phyloP scores from a whole-genome alignment of 2,329 filamentous ascomycete species.

The Arthroderma sp. region DNA sequence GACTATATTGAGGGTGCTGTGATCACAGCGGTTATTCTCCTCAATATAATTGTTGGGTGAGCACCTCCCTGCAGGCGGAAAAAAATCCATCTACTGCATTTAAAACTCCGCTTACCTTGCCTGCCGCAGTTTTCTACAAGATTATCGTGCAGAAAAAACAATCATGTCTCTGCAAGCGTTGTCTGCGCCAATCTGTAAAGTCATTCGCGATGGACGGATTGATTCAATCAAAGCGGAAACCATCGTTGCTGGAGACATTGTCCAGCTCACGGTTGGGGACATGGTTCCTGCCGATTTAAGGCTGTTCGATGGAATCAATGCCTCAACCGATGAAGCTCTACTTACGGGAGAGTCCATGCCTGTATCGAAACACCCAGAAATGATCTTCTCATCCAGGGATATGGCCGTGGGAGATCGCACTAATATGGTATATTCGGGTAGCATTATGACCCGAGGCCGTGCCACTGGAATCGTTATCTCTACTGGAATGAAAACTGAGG shows the following conservation, averaged over 20 bases:
- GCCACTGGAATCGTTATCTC: slow-evolving; percentile 47
- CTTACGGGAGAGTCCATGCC: slow-evolving; percentile 51
- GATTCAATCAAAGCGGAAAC: slow-evolving; percentile 41
- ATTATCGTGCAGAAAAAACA: slow-evolving; percentile 41
- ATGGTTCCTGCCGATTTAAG: slow-evolving; percentile 38
- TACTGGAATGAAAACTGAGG: slow-evolving; percentile 50
- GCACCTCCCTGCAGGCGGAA: slow-evolving; percentile 3
- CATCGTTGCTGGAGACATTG: slow-evolving; percentile 46
- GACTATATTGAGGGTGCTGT: slow-evolving; percentile 48
- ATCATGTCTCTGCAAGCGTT: slow-evolving; percentile 40
- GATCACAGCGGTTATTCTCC: slow-evolving; percentile 44
- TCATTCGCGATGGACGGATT: slow-evolving; percentile 38
- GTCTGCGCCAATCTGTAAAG: slow-evolving; percentile 37
- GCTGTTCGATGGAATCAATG: slow-evolving; percentile 45
- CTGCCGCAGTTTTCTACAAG: slow-evolving; percentile 36
- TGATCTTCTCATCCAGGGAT: slow-evolving; percentile 30
- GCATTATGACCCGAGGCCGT: slow-evolving; percentile 48
- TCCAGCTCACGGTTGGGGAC: slow-evolving; percentile 38
- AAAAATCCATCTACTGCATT: not conserved
- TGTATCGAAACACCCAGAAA: slow-evolving; percentile 38
- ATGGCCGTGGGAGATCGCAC: slow-evolving; percentile 47
- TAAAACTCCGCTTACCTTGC: not conserved
- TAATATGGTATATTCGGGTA: slow-evolving; percentile 49
- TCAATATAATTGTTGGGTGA: slow-evolving; percentile 43
- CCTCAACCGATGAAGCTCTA: slow-evolving; percentile 48